Evolutionary conservation across 345 rosid genomes (phyloP).

Genomic region (Dipteronia sinensis): DNA sequence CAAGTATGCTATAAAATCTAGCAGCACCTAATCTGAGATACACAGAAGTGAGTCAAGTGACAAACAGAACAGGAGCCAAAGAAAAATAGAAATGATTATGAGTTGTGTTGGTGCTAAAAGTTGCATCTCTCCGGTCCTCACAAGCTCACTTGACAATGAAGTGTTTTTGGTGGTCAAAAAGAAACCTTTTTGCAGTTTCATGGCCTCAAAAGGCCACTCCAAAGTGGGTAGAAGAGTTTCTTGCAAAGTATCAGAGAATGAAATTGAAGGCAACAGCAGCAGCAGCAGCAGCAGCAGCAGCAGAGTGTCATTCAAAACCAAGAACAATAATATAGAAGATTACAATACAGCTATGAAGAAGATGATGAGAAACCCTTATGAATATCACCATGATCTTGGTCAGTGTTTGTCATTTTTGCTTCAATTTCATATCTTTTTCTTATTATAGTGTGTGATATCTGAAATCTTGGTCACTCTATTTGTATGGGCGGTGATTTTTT

Average conservation of each 20-base stretch:
- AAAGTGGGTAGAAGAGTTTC: constrained; percentile 37
- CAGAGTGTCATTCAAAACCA: constrained; percentile 40
- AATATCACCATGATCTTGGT: constrained; percentile 96
- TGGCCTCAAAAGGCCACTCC: constrained; percentile 22
- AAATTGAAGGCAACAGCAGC: constrained; percentile 36
- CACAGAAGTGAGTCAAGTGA: not conserved
- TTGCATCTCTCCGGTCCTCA: constrained; percentile 31
- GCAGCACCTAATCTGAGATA: not conserved
- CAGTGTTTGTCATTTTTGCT: not conserved
- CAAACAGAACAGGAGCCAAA: not conserved
- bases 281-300: constrained; percentile 17
- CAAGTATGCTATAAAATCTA: not conserved
- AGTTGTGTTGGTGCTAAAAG: constrained; percentile 28
- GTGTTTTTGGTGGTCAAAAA: constrained; percentile 8
- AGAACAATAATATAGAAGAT: constrained; percentile 56
- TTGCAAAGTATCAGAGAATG: constrained; percentile 49
- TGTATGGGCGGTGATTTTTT: not conserved
- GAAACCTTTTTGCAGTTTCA: constrained; percentile 24
- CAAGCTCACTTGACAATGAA: constrained; percentile 24
- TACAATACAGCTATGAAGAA: constrained; percentile 85
- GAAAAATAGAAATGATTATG: constrained; percentile 45
- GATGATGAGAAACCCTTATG: constrained; percentile 90
- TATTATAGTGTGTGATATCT: not conserved
- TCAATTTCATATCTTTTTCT: not conserved
- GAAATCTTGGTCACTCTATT: not conserved